phyloP scores from a whole-genome alignment of 225 moss, liverwort and hornwort species.

The Straminergon stramineum region DNA sequence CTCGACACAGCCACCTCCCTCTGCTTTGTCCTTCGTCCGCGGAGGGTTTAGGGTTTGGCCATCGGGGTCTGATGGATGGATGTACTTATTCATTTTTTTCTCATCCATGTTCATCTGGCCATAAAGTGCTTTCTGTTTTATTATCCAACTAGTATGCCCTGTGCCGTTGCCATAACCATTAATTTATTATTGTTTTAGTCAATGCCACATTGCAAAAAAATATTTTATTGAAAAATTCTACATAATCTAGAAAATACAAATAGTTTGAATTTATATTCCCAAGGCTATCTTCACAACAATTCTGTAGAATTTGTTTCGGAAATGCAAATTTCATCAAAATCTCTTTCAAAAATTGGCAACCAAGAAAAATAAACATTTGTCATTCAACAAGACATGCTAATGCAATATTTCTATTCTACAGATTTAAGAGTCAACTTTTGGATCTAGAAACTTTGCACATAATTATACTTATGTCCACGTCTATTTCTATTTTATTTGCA shows the following conservation, averaged over 20 bases:
- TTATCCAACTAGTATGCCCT: neutral
- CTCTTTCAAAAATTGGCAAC: neutral
- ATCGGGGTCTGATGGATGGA: neutral
- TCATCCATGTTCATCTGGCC: neutral
- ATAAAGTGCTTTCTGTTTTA: neutral
- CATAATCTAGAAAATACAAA: neutral
- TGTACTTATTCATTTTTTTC: neutral
- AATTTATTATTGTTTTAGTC: too few relatives aligned
- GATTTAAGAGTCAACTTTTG: rapidly evolving
- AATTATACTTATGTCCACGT: neutral
- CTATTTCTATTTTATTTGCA: neutral
- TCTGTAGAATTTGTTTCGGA: rapidly evolving
- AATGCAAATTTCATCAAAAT: neutral
- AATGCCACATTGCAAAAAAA: neutral
- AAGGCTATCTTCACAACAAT: neutral
- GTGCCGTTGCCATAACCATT: neutral
- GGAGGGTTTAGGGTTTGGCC: neutral
- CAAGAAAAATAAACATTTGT: neutral
- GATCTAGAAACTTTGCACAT: neutral
- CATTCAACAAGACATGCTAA: rapidly evolving
- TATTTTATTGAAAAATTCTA: neutral
- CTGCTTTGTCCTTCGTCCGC: neutral
- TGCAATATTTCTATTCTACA: neutral
- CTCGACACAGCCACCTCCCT: rapidly evolving
- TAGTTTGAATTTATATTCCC: neutral